A percentile compares a stretch with the other conserved stretches of the same genome.
Conservation (phyloP, 2,329 filamentous ascomycete species). For the Pseudocercospora fuligena region DNA sequence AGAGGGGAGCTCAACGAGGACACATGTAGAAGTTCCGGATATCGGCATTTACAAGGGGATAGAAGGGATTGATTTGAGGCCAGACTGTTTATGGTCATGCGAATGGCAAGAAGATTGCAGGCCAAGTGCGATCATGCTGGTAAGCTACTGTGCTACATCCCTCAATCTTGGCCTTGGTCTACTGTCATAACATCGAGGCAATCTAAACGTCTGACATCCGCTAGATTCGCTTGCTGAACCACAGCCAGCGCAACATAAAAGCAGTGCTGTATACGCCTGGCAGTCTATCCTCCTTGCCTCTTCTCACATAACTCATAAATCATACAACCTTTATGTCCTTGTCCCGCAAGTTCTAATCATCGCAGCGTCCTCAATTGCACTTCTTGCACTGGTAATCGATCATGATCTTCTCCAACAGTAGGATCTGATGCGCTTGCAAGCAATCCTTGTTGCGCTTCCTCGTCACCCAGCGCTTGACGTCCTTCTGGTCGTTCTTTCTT, state of each 20-base stretch:
- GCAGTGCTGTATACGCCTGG: not conserved
- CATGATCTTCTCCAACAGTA: slow-evolving; percentile 26
- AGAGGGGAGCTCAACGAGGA: not conserved
- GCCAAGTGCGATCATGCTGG: no score
- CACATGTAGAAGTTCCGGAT: not conserved
- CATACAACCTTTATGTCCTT: not conserved
- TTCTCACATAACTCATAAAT: not conserved
- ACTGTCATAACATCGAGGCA: not conserved
- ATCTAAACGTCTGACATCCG: not conserved
- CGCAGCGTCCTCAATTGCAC: not conserved
- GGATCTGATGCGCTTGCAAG: slow-evolving; percentile 24
- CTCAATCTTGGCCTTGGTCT: no score
- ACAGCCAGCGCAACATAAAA: not conserved
- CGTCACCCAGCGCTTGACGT: slow-evolving; percentile 22
- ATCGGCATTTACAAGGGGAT: not conserved
- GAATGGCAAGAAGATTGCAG: no score
- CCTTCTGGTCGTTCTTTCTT: slow-evolving; percentile 21
- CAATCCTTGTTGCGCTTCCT: slow-evolving; percentile 34
- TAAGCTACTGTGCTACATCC: no score
- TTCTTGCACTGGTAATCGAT: slow-evolving; percentile 14
- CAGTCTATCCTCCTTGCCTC: not conserved
- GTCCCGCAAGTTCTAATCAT: not conserved
- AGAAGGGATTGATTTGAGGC: not conserved
- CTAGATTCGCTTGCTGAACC: not conserved
- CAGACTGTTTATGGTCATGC: no score